These are phyloP conservation scores for Kodamaea laetipori DNA, from an alignment of 805 yeast species.

Conservation along the genomic window DNA sequence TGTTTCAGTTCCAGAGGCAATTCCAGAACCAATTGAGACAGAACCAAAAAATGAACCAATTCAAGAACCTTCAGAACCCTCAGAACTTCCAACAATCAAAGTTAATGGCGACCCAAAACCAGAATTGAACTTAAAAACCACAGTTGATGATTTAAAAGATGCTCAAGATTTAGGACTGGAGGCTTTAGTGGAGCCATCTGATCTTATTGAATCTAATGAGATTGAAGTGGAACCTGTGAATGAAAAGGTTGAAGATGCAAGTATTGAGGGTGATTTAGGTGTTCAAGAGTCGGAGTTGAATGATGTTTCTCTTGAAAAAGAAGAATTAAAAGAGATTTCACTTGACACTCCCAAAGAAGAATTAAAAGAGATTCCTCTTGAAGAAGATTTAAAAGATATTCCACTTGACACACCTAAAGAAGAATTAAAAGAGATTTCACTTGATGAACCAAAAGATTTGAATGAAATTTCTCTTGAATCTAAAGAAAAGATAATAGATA, in stretches of 20 bases:
- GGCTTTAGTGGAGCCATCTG: constrained; percentile 12
- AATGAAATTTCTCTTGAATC: constrained; percentile 2
- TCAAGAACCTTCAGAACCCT: not conserved
- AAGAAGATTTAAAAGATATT: not conserved
- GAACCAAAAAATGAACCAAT: not conserved
- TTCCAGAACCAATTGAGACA: no score
- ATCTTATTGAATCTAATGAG: constrained; percentile 3
- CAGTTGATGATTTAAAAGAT: not conserved
- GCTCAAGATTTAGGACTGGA: constrained; percentile 9
- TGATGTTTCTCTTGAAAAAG: no score
- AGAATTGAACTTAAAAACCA: not conserved
- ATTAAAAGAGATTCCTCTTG: constrained; percentile 5
- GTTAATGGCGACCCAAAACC: not conserved
- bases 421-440: constrained; percentile 7
- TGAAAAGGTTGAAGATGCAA: not conserved
- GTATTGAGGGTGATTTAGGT: not conserved
- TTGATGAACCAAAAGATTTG: constrained; percentile 4
- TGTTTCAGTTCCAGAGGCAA: no score
- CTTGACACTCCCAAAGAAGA: no score
- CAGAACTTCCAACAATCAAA: constrained; percentile 3
- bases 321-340: constrained; percentile 10
- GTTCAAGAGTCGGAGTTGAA: not conserved
- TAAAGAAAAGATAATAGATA: constrained; percentile 2
- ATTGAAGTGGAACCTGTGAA: not conserved
- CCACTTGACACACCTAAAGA: not conserved